Evolutionary conservation across 495 filamentous ascomycete species (phyloP), one percentile per base, ranked within the genome.

Genomic region (Melanomma pulvis-pyrius): DNA sequence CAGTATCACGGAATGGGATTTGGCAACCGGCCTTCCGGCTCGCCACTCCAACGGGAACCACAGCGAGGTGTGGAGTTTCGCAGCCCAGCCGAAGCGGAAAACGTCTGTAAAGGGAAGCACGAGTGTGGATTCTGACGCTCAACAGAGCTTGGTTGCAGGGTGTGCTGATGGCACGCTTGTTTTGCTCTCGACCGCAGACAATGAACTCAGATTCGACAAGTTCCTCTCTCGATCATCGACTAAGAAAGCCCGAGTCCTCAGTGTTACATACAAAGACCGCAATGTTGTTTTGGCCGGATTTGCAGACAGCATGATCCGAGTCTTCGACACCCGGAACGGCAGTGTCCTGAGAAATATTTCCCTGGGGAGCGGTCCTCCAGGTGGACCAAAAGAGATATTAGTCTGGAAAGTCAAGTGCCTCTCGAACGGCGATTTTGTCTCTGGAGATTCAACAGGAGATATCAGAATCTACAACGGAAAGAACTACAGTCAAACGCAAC

Each of bases 31-130:
- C 5, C 79, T 83, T 55, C 90, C 92, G 8, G 78, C 87, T 74
- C 85, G 88, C 32, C 90, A 96, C 74, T 89, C 92, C 9, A 91
- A 90, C 73, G 93, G 93, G 21, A 96, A 93, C 75, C 90, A 96
- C 74, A 93, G 93, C 41, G 94, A 96, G 70, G 93, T 98, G 62
- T 99, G 94, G 94, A 96, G 93, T 77, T 81, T 97, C 61, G 90
- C 88, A 63, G 91, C 88, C n/a, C 94, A 97, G 79, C 94, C 96
- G 21, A 74, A 80, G 70, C 78, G 80, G 77, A 73, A 78, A 65
- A 61, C 75, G 17, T 12, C 52, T 46, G 19, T 22, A 74, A 32
- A 75, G 79, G 57, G 75, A 75, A 61, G 73, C 48, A 34, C 75
- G 72, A 63, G 73, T 9, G 17, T 28, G 15, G 63, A 30, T 17